Evolutionary conservation across 169 alveolate species (phyloP).

Genomic region (Theileria annulata): DNA sequence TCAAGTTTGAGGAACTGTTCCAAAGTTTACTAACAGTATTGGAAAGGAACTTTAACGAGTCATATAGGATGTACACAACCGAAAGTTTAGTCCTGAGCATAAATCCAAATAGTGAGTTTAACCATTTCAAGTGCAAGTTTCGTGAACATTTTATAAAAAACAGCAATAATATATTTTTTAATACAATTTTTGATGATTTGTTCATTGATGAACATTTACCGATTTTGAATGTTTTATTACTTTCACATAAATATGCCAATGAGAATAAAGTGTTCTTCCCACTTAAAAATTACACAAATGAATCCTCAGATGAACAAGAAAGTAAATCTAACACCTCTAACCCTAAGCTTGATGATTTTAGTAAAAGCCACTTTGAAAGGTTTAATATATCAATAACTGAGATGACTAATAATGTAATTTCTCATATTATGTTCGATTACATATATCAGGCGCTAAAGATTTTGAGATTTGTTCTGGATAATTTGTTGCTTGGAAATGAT

Average conservation of each 20-base stretch:
- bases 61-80: background rate
- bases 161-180: background rate
- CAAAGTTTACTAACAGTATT: background rate
- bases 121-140: background rate
- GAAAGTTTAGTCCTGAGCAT: background rate
- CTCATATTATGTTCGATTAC: conserved; percentile 40
- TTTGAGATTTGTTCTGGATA: conserved; percentile 32
- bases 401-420: conserved; percentile 13
- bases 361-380: conserved; percentile 13
- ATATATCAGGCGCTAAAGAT: conserved; percentile 22
- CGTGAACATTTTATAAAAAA: background rate
- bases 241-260: background rate
- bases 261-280: background rate
- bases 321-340: background rate
- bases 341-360: background rate
- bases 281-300: background rate
- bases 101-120: background rate
- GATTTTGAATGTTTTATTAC: background rate
- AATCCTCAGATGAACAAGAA: background rate
- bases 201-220: conserved; percentile 11
- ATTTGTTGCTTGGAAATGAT: conserved; percentile 11
- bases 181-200: conserved; percentile 7
- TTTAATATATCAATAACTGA: conserved; percentile 10
- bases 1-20: background rate
- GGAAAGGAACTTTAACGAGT: conserved; percentile 11